Conservation (phyloP, 768 basidiomycete genomes). For the Boletus speciosus region DNA sequence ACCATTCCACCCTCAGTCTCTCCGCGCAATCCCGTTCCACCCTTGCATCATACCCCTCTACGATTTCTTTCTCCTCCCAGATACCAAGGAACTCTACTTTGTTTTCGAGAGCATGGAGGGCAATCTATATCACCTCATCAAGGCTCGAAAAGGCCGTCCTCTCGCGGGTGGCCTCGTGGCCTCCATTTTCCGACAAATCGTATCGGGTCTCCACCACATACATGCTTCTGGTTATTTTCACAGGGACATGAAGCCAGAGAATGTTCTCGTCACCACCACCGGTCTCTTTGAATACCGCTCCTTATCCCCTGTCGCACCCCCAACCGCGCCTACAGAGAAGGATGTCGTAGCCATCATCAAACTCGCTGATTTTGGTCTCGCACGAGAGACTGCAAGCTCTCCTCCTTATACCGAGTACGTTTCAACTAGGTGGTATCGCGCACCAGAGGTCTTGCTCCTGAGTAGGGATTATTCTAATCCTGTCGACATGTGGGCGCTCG, state of each 20-base stretch:
- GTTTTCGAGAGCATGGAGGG: conserved; percentile 99
- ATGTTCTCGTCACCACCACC: conserved; percentile 96
- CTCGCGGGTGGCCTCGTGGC: conserved; percentile 96
- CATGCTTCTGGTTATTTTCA: conserved; percentile 95
- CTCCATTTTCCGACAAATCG: conserved; percentile 91
- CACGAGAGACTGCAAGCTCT: conserved; percentile 78
- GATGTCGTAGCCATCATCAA: conserved; percentile 98
- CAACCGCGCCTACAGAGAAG: conserved; percentile 69
- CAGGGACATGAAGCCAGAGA: conserved; percentile 99
- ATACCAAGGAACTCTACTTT: conserved; percentile 95
- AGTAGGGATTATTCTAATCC: conserved; percentile 94
- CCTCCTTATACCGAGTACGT: conserved; percentile 99
- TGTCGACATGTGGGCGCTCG: conserved; percentile 99
- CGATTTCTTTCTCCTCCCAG: conserved; percentile 97
- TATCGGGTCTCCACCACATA: conserved; percentile 87
- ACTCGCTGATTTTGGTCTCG: conserved; percentile 97
- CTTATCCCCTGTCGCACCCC: conserved; percentile 64
- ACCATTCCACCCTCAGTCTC: conserved; percentile 54
- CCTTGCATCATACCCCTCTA: conserved; percentile 98
- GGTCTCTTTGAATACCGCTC: conserved; percentile 90
- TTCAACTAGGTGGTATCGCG: conserved; percentile 99
- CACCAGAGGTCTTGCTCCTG: conserved; percentile 91
- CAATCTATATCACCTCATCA: conserved; percentile 98
- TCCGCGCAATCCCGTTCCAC: conserved; percentile 92
- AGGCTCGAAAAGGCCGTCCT: conserved; percentile 89